Evolutionary conservation across 495 filamentous ascomycete genomes (phyloP).

Genomic region (Trichoderma orchidacearum): DNA sequence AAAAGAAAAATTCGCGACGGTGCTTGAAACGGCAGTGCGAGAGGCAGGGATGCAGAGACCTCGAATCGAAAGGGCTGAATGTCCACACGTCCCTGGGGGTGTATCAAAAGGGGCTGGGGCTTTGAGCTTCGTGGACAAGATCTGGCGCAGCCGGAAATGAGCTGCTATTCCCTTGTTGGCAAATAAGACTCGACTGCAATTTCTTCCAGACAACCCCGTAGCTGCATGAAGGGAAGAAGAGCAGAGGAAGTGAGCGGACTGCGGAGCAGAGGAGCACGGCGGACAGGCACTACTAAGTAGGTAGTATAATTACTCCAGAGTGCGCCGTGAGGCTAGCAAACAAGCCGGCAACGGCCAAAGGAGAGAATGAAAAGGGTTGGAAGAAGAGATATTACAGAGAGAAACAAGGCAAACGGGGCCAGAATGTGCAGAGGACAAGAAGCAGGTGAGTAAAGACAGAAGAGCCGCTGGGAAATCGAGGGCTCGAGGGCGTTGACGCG

Average conservation of each 20-base stretch:
- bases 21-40: not conserved
- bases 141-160: not conserved
- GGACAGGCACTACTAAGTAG: no score
- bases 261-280: no score
- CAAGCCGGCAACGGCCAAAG: no score
- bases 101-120: not conserved
- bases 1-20: not conserved
- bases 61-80: conserved; percentile 1
- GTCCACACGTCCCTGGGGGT: conserved; percentile 1
- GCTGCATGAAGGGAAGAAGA: not conserved
- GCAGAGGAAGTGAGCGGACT: not conserved
- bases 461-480: not conserved
- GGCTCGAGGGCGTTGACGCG: not conserved
- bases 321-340: no score
- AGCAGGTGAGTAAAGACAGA: no score
- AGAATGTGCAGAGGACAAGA: no score
- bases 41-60: not conserved
- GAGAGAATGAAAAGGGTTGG: not conserved
- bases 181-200: not conserved
- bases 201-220: not conserved
- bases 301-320: no score
- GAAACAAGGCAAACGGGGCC: not conserved
- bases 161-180: not conserved
- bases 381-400: not conserved
- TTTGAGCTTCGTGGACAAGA: not conserved